Percentiles rank a stretch among this genome's conserved stretches.
phyloP scores from a whole-genome alignment of 2,329 filamentous ascomycete species.

The Pestalotiopsis sp. region DNA sequence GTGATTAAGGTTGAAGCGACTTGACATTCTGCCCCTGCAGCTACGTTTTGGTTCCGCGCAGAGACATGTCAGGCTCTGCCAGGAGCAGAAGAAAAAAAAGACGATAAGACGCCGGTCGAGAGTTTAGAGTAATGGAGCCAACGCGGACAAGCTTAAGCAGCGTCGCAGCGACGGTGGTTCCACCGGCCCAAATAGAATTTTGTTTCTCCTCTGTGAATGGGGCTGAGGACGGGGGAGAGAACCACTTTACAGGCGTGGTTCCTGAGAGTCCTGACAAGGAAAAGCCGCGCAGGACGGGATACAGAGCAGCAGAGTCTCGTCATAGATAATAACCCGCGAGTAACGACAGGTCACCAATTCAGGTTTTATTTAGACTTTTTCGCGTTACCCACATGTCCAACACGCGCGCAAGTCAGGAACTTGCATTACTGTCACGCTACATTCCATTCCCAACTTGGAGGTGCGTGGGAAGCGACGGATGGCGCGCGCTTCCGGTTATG shows the following conservation, averaged over 20 bases:
- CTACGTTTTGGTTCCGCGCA: not conserved
- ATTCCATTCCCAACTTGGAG: too few relatives aligned
- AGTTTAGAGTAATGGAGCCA: not conserved
- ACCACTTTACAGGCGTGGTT: too few relatives aligned
- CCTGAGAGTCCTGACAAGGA: too few relatives aligned
- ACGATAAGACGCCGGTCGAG: not conserved
- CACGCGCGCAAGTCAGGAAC: not conserved
- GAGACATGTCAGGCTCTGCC: slow-evolving; percentile 2
- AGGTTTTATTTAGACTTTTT: not conserved
- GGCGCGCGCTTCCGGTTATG: not conserved
- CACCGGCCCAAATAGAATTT: too few relatives aligned
- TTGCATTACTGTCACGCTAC: not conserved
- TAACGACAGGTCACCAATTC: not conserved
- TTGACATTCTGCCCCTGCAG: not conserved
- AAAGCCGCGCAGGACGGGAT: not conserved
- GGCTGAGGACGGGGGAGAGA: too few relatives aligned
- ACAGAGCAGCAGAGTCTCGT: not conserved
- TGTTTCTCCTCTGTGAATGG: too few relatives aligned
- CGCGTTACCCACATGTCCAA: not conserved
- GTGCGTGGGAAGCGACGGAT: too few relatives aligned
- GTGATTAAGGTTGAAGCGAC: slow-evolving; percentile 1
- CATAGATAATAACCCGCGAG: not conserved
- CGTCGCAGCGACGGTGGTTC: too few relatives aligned
- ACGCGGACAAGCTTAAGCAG: not conserved
- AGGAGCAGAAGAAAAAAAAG: not conserved